Percentiles rank a stretch among this genome's conserved stretches.
phyloP scores from a whole-genome alignment of 148 eudicot species.

The Rhododendron ovatum region DNA sequence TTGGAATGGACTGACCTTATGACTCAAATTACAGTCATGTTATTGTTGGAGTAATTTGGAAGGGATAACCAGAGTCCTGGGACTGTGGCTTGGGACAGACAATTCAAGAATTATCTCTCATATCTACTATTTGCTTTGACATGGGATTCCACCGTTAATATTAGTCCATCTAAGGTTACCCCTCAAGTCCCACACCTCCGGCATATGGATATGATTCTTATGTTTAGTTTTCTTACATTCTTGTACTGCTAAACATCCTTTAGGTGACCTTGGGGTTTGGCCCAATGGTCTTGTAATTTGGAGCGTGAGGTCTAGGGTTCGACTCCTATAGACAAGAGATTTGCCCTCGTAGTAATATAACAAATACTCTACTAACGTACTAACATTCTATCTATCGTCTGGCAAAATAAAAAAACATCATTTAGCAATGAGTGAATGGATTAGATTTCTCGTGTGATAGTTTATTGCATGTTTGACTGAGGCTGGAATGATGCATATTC shows the following conservation, averaged over 20 bases:
- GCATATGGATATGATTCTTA: not conserved
- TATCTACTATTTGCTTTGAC: not conserved
- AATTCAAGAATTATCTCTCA: too few relatives aligned
- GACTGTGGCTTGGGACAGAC: too few relatives aligned
- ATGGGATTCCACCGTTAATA: not conserved
- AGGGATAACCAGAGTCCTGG: not conserved
- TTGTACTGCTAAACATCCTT: not conserved
- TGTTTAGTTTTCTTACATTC: not conserved
- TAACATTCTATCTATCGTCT: too few relatives aligned
- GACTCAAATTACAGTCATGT: not conserved
- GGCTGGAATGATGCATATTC: not conserved
- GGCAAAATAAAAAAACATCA: too few relatives aligned
- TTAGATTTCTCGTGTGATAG: not conserved
- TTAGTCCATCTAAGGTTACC: not conserved
- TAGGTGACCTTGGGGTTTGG: too few relatives aligned
- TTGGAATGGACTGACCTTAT: not conserved
- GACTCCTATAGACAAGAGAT: too few relatives aligned
- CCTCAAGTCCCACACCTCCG: not conserved
- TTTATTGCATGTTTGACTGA: not conserved
- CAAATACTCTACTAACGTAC: too few relatives aligned
- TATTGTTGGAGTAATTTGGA: not conserved
- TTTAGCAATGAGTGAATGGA: not conserved
- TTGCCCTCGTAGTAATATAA: too few relatives aligned
- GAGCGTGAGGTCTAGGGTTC: not conserved
- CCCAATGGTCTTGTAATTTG: too few relatives aligned